Conservation (phyloP, 2,329 filamentous ascomycete genomes). For the Fusarium pseudonygamai region DNA sequence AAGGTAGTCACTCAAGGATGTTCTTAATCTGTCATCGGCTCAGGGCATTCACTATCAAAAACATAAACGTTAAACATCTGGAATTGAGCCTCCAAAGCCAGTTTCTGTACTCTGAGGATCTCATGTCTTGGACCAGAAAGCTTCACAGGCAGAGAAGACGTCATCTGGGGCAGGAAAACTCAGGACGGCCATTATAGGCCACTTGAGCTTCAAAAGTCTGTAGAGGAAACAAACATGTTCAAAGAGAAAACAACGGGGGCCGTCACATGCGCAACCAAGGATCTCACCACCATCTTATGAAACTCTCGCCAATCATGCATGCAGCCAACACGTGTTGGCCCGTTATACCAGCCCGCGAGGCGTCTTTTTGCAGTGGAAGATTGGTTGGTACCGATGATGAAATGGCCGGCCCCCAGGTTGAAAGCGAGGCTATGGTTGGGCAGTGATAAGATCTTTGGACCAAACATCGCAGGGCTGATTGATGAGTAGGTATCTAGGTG, state of each 20-base stretch:
- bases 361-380: background rate
- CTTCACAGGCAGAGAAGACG: too few species aligned
- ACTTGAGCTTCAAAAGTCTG: background rate
- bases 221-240: conserved; percentile 3
- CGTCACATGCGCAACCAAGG: background rate
- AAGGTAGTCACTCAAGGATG: background rate
- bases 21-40: background rate
- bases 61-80: background rate
- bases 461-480: background rate
- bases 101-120: background rate
- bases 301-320: conserved; percentile 28
- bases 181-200: background rate
- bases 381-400: background rate
- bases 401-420: background rate
- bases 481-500: background rate
- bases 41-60: background rate
- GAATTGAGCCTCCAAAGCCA: background rate
- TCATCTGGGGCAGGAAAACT: too few species aligned
- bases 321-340: conserved; percentile 1
- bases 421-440: background rate
- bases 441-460: background rate
- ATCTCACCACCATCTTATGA: conserved; percentile 7
- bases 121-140: too few species aligned
- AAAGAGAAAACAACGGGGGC: conserved; percentile 14
- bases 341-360: conserved; percentile 11